These are phyloP conservation scores for Cryptococcus sp. DNA, from an alignment of 1,284 basidiomycete genomes.

Conservation along the genomic window DNA sequence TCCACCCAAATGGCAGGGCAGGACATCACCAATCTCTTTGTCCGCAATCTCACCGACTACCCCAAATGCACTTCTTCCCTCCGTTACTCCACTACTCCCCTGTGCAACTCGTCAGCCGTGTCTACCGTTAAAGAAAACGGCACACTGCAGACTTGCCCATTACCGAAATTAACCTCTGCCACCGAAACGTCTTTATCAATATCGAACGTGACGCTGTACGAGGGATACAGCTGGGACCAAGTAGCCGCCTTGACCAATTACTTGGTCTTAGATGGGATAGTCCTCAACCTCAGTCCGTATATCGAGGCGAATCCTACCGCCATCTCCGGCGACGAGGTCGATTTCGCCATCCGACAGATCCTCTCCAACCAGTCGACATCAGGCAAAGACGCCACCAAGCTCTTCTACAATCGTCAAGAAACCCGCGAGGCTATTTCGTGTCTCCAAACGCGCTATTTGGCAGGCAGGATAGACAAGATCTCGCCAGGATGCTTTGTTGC, in stretches of 20 bases:
- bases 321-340: constrained; percentile 74
- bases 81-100: constrained; percentile 70
- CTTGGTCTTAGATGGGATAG: constrained; percentile 87
- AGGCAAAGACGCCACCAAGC: constrained; percentile 85
- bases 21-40: constrained; percentile 86
- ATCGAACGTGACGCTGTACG: constrained; percentile 64
- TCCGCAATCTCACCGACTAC: constrained; percentile 67
- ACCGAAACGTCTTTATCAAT: constrained; percentile 67
- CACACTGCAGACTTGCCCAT: constrained; percentile 60
- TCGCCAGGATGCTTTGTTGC: constrained; percentile 95
- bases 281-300: constrained; percentile 92
- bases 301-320: constrained; percentile 69
- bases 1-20: constrained; percentile 66
- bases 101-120: constrained; percentile 60
- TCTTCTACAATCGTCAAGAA: constrained; percentile 73
- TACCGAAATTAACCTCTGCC: constrained; percentile 62
- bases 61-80: constrained; percentile 65
- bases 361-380: constrained; percentile 60
- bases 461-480: constrained; percentile 95
- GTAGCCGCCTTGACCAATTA: constrained; percentile 69
- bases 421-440: constrained; percentile 73
- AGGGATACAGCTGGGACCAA: constrained; percentile 88
- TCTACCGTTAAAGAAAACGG: constrained; percentile 40
- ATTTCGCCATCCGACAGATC: constrained; percentile 77
- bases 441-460: constrained; percentile 79